Evolutionary conservation across 345 rosid genomes (phyloP), one percentile per base, ranked within the genome.

Genomic region (Cardamine chenopodiifolia): DNA sequence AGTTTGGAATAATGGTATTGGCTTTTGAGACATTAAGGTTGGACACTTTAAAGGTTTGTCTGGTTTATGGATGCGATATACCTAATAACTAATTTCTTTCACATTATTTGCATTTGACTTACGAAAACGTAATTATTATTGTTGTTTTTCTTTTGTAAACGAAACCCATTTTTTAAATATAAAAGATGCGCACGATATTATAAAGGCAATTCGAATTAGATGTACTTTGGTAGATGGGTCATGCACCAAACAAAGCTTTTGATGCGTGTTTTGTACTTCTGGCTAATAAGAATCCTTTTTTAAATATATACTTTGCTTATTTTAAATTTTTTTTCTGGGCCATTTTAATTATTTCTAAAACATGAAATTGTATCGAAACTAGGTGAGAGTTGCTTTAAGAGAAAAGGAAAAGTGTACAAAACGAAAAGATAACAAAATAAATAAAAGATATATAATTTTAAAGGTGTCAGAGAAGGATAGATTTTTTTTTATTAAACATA

Each of bases 61-160:
- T 37, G 52, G 63, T 63, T 40, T 8, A 13, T 68, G 62, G 79
- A 60, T 68, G 26, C 47, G 63, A 50, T 68, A 49, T 15, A 66
- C 72, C 78, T 66, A 74, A 68, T 61, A 68, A 74, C 79, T 75
- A 68, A 75, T 52, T 70, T 62, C 6, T 18, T 55, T 70, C 53
- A 55, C 47, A 59, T 14, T 35, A 62, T 39, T 69, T 76, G 32
- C 5, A 32, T 76, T 54, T 76, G 45, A 70, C 75, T 55, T 55
- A 25, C 49, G 40, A 17, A 40, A 66, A 32, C 17, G 4, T 60
- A 40, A 20, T 7, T 70, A 12, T 22, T 65, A 31, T 45, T 65
- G 0, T 76, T 23, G n/a, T 34, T 22, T 53, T 32, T 14, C 8
- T 22, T 42, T 32, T 53, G 28, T n/a, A 50, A 6, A 5, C 2